A percentile compares a stretch with the other conserved stretches of the same genome.
These are phyloP conservation scores for Verbascum thapsus DNA, from an alignment of 257 asterid species.

Conservation along the genomic window DNA sequence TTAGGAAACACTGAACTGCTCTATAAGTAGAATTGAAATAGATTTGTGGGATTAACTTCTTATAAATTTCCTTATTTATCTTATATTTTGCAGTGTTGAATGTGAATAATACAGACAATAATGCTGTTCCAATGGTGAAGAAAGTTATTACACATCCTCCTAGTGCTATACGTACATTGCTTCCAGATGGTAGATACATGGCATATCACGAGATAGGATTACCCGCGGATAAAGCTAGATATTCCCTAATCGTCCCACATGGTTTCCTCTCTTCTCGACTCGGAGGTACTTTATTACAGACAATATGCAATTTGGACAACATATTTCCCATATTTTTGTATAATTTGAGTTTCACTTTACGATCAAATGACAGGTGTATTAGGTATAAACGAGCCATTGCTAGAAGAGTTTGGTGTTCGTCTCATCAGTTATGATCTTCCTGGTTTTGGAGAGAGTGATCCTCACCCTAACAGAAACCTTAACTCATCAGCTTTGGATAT, in stretches of 20 bases:
- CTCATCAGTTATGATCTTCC: conserved; percentile 84
- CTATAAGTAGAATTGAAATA: no score
- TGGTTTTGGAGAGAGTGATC: conserved; percentile 95
- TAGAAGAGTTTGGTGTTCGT: conserved; percentile 82
- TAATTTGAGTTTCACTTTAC: conserved; percentile 13
- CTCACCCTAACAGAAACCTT: conserved; percentile 65
- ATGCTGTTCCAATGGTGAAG: conserved; percentile 45
- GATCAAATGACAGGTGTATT: conserved; percentile 56
- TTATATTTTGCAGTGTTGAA: conserved; percentile 52
- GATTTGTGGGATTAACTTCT: neutral
- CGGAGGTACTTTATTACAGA: conserved; percentile 48
- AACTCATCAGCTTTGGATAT: conserved; percentile 80
- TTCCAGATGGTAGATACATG: conserved; percentile 78
- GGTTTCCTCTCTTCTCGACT: conserved; percentile 81
- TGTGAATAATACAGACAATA: conserved; percentile 44
- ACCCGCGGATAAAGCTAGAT: conserved; percentile 66
- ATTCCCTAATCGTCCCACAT: conserved; percentile 59
- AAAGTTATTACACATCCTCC: conserved; percentile 67
- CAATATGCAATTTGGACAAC: neutral
- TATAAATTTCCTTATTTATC: neutral
- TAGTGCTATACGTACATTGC: conserved; percentile 58
- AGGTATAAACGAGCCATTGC: conserved; percentile 54
- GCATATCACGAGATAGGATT: conserved; percentile 80
- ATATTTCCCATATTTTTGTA: neutral
- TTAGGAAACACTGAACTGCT: no score